Evolutionary conservation across 2,329 filamentous ascomycete species (phyloP).

Genomic region (Chrysoporthe deuterocubensis): DNA sequence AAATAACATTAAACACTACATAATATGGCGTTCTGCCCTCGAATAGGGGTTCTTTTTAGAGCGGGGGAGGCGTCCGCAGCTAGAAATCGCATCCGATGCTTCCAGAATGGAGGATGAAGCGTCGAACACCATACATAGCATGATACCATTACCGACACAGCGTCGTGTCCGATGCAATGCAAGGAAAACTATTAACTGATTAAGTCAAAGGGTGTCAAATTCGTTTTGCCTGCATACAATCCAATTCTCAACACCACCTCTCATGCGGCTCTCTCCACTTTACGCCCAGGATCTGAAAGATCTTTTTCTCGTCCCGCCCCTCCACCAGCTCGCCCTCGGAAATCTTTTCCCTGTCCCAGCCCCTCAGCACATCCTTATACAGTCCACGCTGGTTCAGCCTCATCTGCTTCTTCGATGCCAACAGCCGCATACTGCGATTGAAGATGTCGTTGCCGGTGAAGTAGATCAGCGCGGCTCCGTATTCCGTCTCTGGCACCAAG

Average conservation of each 20-base stretch:
- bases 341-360: slow-evolving; percentile 59
- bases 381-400: slow-evolving; percentile 82
- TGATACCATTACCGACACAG: slow-evolving; percentile 2
- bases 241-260: slow-evolving; percentile 65
- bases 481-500: slow-evolving; percentile 76
- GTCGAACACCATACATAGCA: neutral
- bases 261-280: slow-evolving; percentile 80
- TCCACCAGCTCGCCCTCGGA: slow-evolving; percentile 74
- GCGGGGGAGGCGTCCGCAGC: neutral
- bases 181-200: neutral
- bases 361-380: slow-evolving; percentile 71
- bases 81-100: neutral
- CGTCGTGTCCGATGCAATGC: neutral
- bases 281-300: slow-evolving; percentile 83
- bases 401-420: slow-evolving; percentile 83
- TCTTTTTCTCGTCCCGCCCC: slow-evolving; percentile 73
- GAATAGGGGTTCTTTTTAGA: neutral
- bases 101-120: neutral
- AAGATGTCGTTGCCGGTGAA: slow-evolving; percentile 97
- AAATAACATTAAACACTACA: neutral
- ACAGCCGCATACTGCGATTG: slow-evolving; percentile 77
- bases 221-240: neutral
- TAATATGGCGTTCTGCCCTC: neutral
- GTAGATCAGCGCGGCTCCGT: slow-evolving; percentile 88
- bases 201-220: slow-evolving; percentile 4